Base-by-base conservation (phyloP, 1,284 basidiomycete species). In the Somion occarium region DNA sequence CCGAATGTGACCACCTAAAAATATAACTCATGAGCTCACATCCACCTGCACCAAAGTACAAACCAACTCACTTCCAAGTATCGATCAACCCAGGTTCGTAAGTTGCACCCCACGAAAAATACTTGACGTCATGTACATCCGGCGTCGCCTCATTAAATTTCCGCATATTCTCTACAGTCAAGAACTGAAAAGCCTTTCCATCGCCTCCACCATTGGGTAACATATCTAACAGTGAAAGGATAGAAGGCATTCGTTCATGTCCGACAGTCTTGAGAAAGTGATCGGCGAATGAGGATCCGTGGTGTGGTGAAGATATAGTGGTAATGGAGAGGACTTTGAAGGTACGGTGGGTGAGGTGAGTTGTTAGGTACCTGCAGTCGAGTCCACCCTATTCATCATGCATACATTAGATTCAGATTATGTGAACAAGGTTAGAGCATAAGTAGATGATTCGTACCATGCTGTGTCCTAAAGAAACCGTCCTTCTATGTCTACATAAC, bases 281-380 rank as follows among this genome's bases (percentile, higher is more conserved):
- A 66, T 95, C 91, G 1, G 95, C 95, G 61, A 98, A 97, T 1
- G 88, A 76, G n/a, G 91, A 93, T 18, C 94, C 94, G 44, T 89
- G 85, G 60, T 98, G 94, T 2, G 94, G 94, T 0, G 91, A 90
- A 19, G 92, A 85, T 63, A 98, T 91, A n/a, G 94, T 97, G 2
- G 94, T 97, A 39, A 97, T 74, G 13, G 85, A 91, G 37, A 89
- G 77, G 18, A 96, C 86, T 23, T 70, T 65, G 64, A 88, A 88
- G 23, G 78, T 79, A 47, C 85, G 79, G 34, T 79, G 59, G 23
- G 75, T 81, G 41, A 91, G 75, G 57, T 88, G 85, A 1, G 85
- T 79, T 5, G 85, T 83, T 38, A 98, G 78, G 67, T 93, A 96
- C 41, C 95, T 81, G 62, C 90, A 95, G 66, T 98, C 95, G 13